Conservation (phyloP, 2,329 filamentous ascomycete genomes). For the Aspergillus sp. region DNA sequence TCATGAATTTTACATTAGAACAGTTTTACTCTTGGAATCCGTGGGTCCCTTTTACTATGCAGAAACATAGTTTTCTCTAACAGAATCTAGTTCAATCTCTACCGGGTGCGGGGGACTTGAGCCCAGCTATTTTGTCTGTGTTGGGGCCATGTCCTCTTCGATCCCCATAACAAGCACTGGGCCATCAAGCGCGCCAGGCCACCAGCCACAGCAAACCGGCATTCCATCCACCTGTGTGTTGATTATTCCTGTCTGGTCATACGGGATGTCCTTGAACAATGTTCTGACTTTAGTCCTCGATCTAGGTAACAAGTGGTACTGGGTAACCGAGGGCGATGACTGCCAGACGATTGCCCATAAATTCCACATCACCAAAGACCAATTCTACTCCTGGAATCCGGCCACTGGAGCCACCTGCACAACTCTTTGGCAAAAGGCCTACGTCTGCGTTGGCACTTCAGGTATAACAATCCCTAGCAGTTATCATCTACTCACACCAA, state of each 20-base stretch:
- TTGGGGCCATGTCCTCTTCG: not conserved
- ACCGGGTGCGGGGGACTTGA: conserved; percentile 1
- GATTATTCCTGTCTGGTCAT: too few species aligned
- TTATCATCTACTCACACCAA: not conserved
- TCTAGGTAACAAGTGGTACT: conserved; percentile 1
- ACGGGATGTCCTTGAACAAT: not conserved
- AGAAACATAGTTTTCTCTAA: not conserved
- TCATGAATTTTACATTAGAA: not conserved
- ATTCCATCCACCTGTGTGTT: not conserved
- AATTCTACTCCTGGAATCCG: conserved; percentile 8
- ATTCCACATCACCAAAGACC: not conserved
- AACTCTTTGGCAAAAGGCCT: not conserved
- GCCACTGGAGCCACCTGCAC: conserved; percentile 2
- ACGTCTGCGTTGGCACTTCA: conserved; percentile 1
- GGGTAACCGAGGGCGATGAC: conserved; percentile 1
- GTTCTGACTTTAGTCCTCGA: not conserved
- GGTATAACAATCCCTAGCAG: not conserved
- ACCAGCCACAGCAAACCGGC: not conserved
- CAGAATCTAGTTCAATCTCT: conserved; percentile 1
- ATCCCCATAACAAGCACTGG: not conserved
- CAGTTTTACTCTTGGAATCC: conserved; percentile 5
- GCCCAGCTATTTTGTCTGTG: conserved; percentile 4
- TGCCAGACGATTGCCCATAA: not conserved
- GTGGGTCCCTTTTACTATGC: not conserved
- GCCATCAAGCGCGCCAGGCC: not conserved